Base-by-base conservation (phyloP, 805 yeast species). In the Komagataella mondaviorum region DNA sequence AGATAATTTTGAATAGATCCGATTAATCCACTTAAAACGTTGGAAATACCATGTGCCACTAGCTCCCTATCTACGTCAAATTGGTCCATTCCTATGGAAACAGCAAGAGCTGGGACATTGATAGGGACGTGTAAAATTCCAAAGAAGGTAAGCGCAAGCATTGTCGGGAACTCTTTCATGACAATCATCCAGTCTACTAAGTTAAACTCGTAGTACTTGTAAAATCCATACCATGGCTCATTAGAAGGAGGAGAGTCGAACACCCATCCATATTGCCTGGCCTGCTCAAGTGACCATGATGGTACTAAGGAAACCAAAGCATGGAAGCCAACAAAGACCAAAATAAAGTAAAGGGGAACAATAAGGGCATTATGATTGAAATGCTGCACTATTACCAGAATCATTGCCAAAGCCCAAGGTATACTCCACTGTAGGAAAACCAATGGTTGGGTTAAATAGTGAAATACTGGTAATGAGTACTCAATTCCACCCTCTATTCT, bases 91-190 rank as follows among this genome's bases (percentile, higher is more conserved):
- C 88, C 87, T 1, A 88, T 77, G 5, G 96, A 85, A 16, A 90
- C 93, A 0, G 98, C 97, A 48, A 93, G 72, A 0, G 99, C 98
- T 1, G 99, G 99, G 12, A 93, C 97, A 63, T 93, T 93, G 54
- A 93, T 93, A 3, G 99, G 99, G 8, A 93, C 99, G 60, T 93
- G 99, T 51, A 93, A 69, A 45, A 93, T 85, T 10, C 99, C 99
- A 61, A 93, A 93, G 63, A 93, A 93, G 0, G 98, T 90, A 56
- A 93, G 71, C 0, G 99, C 99, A 51, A 91, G 68, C 96, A 93
- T 93, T 2, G 95, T 85, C 5, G 99, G 99, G 17, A 89, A 54
- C 60, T 89, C 88, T 51, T 74, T 69, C 2, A 80, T 48, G 23
- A 93, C 72, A 24, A 82, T 73, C 55, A 68, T 61, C 93, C 96